Percentiles rank a stretch among this genome's conserved stretches.
Evolutionary conservation across 73 alveolate genomes (phyloP).

Genomic region (Paraurostyla sp.): DNA sequence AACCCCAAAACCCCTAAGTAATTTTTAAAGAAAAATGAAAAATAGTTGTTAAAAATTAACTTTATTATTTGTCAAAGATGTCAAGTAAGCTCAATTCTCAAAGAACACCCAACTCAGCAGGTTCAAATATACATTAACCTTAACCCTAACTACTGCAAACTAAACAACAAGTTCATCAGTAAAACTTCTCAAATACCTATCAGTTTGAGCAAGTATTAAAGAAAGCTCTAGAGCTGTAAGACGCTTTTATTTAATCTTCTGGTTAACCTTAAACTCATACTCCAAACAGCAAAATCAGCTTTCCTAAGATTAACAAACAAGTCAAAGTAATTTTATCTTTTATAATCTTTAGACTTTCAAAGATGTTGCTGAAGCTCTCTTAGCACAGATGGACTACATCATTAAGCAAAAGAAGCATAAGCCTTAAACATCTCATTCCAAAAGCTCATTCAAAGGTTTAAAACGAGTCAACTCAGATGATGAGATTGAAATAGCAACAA

Average conservation of each 20-base stretch:
- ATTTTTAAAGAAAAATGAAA: too few species aligned
- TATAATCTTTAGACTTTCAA: neutral
- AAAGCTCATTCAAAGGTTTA: too few species aligned
- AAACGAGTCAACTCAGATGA: neutral
- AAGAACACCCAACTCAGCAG: neutral
- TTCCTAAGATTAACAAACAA: neutral
- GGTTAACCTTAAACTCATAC: too few species aligned
- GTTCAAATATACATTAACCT: too few species aligned
- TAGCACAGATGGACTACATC: neutral
- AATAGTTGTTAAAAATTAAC: neutral
- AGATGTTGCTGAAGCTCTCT: neutral
- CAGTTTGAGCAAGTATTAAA: neutral
- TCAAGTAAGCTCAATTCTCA: neutral
- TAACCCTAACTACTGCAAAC: too few species aligned
- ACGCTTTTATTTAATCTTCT: neutral
- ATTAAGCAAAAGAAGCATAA: neutral
- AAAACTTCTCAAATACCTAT: neutral
- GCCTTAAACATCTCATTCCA: neutral
- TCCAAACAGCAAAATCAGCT: neutral
- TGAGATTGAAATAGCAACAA: constrained; percentile 12
- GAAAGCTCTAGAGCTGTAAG: neutral
- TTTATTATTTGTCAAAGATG: constrained; percentile 6
- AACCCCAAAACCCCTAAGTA: too few species aligned
- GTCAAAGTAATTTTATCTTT: neutral
- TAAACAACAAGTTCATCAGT: neutral